phyloP scores from a whole-genome alignment of 2,329 filamentous ascomycete genomes.

The Ceratocystis lukuohia region DNA sequence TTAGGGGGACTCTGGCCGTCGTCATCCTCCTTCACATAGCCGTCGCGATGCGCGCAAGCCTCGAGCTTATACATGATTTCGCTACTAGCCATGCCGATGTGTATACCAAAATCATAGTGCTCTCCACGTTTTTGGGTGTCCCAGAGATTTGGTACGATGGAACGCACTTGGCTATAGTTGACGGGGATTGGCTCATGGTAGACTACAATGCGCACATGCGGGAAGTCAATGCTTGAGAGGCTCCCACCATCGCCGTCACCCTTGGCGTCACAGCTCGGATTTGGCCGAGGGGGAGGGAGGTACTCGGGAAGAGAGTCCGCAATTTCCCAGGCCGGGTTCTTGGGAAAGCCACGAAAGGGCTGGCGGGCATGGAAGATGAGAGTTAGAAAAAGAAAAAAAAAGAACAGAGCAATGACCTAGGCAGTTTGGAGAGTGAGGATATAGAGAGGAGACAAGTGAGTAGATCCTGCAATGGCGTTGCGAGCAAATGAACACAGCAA shows the following conservation, averaged over 20 bases:
- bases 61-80: constrained; percentile 56
- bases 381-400: background rate
- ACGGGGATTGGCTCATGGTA: constrained; percentile 58
- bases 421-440: background rate
- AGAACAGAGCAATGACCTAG: background rate
- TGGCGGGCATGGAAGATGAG: constrained; percentile 27
- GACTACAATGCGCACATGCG: constrained; percentile 46
- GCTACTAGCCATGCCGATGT: constrained; percentile 67
- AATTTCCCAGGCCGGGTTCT: constrained; percentile 75
- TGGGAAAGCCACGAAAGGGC: constrained; percentile 62
- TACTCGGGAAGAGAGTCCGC: constrained; percentile 51
- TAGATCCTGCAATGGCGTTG: background rate
- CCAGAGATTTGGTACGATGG: constrained; percentile 51
- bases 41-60: constrained; percentile 54
- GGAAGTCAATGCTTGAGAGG: background rate
- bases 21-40: constrained; percentile 59
- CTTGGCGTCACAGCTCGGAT: background rate
- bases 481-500: background rate
- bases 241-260: constrained; percentile 12
- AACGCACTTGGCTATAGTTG: constrained; percentile 52
- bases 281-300: constrained; percentile 35
- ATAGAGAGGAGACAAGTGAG: background rate
- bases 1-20: constrained; percentile 47
- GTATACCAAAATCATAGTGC: constrained; percentile 52
- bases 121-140: constrained; percentile 24